phyloP scores from a whole-genome alignment of 2,329 filamentous ascomycete genomes.

The Colletotrichum liaoningense region DNA sequence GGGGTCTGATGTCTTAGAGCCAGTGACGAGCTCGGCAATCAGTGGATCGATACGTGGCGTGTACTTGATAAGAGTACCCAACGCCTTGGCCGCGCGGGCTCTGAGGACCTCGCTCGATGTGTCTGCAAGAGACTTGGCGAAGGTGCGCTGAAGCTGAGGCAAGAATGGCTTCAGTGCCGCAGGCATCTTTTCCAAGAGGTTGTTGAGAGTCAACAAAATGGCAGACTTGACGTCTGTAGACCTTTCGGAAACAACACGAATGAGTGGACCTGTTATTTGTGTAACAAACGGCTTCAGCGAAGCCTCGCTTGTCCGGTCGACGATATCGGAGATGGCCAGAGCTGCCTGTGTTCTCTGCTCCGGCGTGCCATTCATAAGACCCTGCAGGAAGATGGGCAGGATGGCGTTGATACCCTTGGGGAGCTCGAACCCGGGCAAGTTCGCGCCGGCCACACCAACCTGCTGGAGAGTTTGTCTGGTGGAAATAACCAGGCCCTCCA shows the following conservation, averaged over 20 bases:
- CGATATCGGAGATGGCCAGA: constrained; percentile 93
- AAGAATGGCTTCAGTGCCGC: constrained; percentile 95
- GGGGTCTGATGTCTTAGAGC: constrained; percentile 87
- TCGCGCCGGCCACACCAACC: constrained; percentile 86
- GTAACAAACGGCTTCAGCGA: constrained; percentile 95
- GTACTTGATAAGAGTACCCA: constrained; percentile 95
- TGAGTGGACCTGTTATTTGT: constrained; percentile 96
- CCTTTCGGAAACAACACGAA: constrained; percentile 96
- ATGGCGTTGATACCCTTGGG: constrained; percentile 98
- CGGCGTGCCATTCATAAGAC: constrained; percentile 93
- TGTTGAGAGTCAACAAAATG: constrained; percentile 93
- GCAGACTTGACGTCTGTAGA: constrained; percentile 97
- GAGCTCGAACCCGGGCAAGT: constrained; percentile 87
- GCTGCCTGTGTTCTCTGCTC: constrained; percentile 94
- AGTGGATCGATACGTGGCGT: constrained; percentile 96
- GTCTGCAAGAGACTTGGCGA: constrained; percentile 95
- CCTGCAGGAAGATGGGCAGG: constrained; percentile 95
- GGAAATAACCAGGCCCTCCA: constrained; percentile 91
- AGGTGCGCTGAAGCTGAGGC: constrained; percentile 95
- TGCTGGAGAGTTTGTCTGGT: constrained; percentile 88
- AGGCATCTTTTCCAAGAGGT: constrained; percentile 95
- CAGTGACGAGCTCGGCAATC: constrained; percentile 92
- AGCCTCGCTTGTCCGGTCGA: constrained; percentile 89
- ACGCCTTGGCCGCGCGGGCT: constrained; percentile 88
- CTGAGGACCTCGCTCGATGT: constrained; percentile 90